phyloP scores from a whole-genome alignment of 305 asterid genomes.

The Fraxinus angustifolia region DNA sequence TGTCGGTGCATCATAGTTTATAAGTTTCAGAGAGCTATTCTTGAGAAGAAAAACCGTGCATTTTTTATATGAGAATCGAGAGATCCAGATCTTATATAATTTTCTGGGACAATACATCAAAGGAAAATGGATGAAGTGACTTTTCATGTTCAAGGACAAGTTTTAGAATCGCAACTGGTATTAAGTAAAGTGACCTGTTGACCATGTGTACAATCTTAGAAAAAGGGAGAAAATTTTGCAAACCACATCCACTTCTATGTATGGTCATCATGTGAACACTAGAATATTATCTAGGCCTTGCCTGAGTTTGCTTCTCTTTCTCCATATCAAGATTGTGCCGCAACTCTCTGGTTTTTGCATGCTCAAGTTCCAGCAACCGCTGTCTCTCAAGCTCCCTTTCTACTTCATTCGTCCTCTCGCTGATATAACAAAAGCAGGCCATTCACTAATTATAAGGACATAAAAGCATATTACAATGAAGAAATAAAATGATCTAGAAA shows the following conservation, averaged over 20 bases:
- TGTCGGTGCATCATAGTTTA: too few relatives aligned
- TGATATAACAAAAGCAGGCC: slow-evolving; percentile 30
- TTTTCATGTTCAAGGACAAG: slow-evolving; percentile 13
- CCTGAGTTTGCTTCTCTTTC: slow-evolving; percentile 96
- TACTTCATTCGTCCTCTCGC: slow-evolving; percentile 73
- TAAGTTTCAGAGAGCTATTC: background rate
- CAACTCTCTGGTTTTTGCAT: slow-evolving; percentile 87
- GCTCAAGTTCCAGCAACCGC: slow-evolving; percentile 75
- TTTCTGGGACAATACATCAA: background rate
- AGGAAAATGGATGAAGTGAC: background rate
- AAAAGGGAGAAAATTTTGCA: background rate
- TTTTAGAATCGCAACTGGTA: slow-evolving; percentile 2
- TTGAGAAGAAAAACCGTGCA: background rate
- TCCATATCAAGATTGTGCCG: slow-evolving; percentile 89
- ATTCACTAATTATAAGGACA: slow-evolving; percentile 1
- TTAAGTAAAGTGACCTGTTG: background rate
- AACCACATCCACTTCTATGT: background rate
- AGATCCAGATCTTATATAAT: background rate
- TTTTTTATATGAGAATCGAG: background rate
- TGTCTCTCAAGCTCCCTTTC: slow-evolving; percentile 94
- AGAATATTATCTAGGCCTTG: slow-evolving; percentile 35
- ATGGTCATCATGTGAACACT: slow-evolving; percentile 12
- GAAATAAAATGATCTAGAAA: slow-evolving; percentile 10
- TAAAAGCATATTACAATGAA: slow-evolving; percentile 5
- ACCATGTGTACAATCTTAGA: slow-evolving; percentile 6